Evolutionary conservation across 345 rosid genomes (phyloP), one percentile per base, ranked within the genome.

Genomic region (Hibiscus tridactylites): DNA sequence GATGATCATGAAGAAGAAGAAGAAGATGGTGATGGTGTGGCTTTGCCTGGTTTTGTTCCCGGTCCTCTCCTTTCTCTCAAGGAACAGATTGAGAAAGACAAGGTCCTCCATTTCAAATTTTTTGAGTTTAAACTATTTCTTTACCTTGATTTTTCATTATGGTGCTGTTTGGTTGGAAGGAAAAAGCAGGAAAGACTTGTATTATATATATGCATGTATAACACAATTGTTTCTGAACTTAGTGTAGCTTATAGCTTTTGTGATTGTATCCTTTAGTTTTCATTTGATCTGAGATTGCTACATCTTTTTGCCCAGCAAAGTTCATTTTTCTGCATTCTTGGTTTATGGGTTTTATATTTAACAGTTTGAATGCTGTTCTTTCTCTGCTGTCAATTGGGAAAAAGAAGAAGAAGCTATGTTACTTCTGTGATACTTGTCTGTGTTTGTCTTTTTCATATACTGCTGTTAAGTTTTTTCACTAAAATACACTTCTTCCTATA

Each of bases 81-180:
- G 75, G 86, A 86, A 67, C 88, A 84, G 79, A 76, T 86, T 74
- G 88, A 86, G 71, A 84, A 84, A 78, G 88, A 84, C 80, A 79
- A 86, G 88, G 90, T 84, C 42, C 15, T 28, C 44, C 44, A 7
- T 61, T 74, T 37, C 2, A 3, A 44, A 9, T 15, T 15, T 56
- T 46, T 67, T 67, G 1, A 49, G 71, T 64, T 64, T 9, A 64
- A 56, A 5, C n/a, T 49, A 13, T 49, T 31, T 49, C 19, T 29
- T 28, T 7, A 16, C 54, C 53, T 56, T 53, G 35, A 49, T 61
- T 72, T 24, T 47, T 72, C 42, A n/a, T 66, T 47, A 28, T 0
- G 19, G 37, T 28, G 49, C 31, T 54, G 47, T 53, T 68, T 69
- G 50, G 62, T 50, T 47, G 72, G 26, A 13, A 26, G 71, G 12